A percentile compares a stretch with the other conserved stretches of the same genome.
Evolutionary conservation across 495 filamentous ascomycete species (phyloP).

Genomic region (Daldinia loculata): DNA sequence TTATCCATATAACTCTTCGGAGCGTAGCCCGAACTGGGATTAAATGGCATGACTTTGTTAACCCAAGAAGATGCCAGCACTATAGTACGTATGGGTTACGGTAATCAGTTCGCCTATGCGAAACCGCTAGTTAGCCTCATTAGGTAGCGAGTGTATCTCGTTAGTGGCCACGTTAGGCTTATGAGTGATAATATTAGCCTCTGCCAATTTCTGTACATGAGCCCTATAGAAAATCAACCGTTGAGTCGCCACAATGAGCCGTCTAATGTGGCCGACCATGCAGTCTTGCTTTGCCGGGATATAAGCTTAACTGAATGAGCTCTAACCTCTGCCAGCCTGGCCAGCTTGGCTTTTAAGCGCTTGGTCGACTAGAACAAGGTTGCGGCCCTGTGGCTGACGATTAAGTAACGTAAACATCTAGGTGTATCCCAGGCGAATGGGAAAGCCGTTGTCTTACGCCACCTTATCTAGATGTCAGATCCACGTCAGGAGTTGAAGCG

Average conservation of each 20-base stretch:
- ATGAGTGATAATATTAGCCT: neutral
- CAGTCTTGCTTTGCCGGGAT: slow-evolving; percentile 12
- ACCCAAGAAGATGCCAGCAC: neutral
- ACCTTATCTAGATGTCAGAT: slow-evolving; percentile 29
- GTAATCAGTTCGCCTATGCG: neutral
- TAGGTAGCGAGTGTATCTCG: slow-evolving; percentile 1
- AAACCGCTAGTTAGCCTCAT: slow-evolving; percentile 15
- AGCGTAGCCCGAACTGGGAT: neutral
- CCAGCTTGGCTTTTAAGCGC: neutral
- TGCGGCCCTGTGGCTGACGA: slow-evolving; percentile 4
- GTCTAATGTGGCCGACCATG: slow-evolving; percentile 28
- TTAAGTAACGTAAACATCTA: neutral
- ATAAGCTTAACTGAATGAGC: slow-evolving; percentile 2
- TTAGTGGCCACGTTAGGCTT: neutral
- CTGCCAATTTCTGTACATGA: neutral
- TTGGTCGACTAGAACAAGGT: neutral
- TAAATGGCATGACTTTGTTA: slow-evolving; percentile 11
- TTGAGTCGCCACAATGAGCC: slow-evolving; percentile 24
- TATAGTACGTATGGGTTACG: too few species aligned
- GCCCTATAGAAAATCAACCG: neutral
- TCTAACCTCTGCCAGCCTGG: neutral
- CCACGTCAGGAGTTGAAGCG: slow-evolving; percentile 28
- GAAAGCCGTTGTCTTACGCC: slow-evolving; percentile 15
- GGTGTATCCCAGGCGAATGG: slow-evolving; percentile 8
- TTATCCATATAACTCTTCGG: slow-evolving; percentile 5